Base-by-base conservation (phyloP, 768 basidiomycete species). In the Suillus decipiens region DNA sequence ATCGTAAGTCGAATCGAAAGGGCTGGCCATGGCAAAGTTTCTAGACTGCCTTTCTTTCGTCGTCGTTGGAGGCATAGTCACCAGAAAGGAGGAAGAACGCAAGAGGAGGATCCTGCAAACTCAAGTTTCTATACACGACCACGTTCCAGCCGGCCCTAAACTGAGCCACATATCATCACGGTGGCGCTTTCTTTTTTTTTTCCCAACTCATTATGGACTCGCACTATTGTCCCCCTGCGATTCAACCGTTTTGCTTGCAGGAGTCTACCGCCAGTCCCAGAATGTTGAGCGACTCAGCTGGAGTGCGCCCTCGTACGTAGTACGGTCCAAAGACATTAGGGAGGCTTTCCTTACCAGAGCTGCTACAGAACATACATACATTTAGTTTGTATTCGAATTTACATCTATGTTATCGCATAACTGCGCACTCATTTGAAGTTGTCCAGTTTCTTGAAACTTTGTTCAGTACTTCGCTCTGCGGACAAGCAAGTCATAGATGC, bases 201-300 rank as follows among this genome's bases (percentile, higher is more conserved):
- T 36, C 61, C 10, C 57, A 70, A 70, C 73, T 75, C 71, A 75
- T 75, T 72, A 59, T 24, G 75, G 73, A 75, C 74, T 72, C 64
- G 75, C 75, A 76, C 73, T 75, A 76, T 75, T 75, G 74, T 75
- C 74, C 74, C 70, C 75, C 72, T 75, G 75, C 69, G 63, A 45
- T 64, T 5, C 28, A 55, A 50, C 31, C 48, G 28, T 56, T 60
- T 45, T 56, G 60, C 61, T 56, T 67, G 73, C 75, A 75, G 74
- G 74, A 75, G 74, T 71, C 74, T 75, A 75, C 74, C 72, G 74
- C 72, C 66, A 61, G 74, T 75, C 73, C 75, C 41, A 75, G 74
- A 75, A 31, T 28, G 28, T 70, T 58, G 43, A 65, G 64, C 43
- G 60, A 70, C 56, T 72, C 69, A 68, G 71, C 69, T 64, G 75